These are phyloP conservation scores for Fusarium praegraminearum DNA, from an alignment of 2,329 filamentous ascomycete species.

Conservation along the genomic window DNA sequence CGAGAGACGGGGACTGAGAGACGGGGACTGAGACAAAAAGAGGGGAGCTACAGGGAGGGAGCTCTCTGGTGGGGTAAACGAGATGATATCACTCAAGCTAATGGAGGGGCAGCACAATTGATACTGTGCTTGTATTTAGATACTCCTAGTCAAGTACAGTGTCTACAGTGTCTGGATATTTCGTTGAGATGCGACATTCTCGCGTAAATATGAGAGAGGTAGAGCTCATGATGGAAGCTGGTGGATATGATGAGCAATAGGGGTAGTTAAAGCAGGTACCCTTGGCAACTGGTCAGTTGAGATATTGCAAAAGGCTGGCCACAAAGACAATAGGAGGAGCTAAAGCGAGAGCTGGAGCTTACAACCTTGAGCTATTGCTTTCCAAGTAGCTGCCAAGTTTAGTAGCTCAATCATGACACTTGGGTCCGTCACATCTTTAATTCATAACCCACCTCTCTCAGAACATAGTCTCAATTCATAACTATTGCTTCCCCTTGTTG, in stretches of 20 bases:
- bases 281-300: too few relatives aligned
- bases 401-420: conserved; percentile 16
- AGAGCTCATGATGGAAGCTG: conserved; percentile 24
- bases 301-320: background rate
- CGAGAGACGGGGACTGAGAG: conserved; percentile 27
- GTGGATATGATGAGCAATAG: background rate
- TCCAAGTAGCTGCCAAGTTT: background rate
- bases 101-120: conserved; percentile 44
- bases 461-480: background rate
- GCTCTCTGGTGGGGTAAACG: conserved; percentile 45
- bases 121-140: conserved; percentile 33
- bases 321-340: background rate
- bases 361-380: background rate
- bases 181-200: conserved; percentile 22
- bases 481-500: conserved; percentile 26
- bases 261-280: background rate
- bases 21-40: conserved; percentile 38
- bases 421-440: background rate
- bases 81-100: conserved; percentile 48
- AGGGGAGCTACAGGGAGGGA: conserved; percentile 46
- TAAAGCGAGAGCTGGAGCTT: background rate
- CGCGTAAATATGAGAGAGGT: conserved; percentile 16
- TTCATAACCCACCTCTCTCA: conserved; percentile 18
- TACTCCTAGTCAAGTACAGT: conserved; percentile 12
- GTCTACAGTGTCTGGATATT: background rate